Evolutionary conservation across 1,284 basidiomycete species (phyloP).

Genomic region (Singerocomus inundabilis): DNA sequence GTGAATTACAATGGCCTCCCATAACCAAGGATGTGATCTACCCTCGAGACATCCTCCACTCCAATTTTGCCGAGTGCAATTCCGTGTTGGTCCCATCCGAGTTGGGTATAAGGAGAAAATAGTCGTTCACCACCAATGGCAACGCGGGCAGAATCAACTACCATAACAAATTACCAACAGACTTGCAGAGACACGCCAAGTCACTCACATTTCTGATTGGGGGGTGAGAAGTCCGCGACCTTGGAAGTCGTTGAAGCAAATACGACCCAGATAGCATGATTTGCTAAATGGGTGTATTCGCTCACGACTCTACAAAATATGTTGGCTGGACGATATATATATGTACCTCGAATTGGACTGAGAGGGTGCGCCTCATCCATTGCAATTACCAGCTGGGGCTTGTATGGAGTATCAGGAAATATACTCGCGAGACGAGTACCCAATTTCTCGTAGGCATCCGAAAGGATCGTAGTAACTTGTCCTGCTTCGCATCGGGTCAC

Average conservation of each 20-base stretch:
- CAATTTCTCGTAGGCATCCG: neutral
- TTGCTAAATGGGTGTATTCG: neutral
- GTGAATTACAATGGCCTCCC: neutral
- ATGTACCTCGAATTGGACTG: neutral
- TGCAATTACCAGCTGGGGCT: neutral
- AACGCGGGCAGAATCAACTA: neutral
- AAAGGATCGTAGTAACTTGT: neutral
- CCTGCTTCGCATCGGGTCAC: no score
- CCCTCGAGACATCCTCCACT: neutral
- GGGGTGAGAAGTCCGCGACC: neutral
- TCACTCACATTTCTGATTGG: neutral
- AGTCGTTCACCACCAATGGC: neutral
- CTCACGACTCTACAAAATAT: neutral
- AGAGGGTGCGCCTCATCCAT: neutral
- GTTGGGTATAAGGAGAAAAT: neutral
- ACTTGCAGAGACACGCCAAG: neutral
- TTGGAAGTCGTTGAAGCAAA: neutral
- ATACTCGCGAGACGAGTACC: neutral
- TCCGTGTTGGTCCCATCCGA: neutral
- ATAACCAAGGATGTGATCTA: neutral
- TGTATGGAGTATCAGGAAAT: neutral
- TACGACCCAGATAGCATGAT: neutral
- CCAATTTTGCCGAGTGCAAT: neutral
- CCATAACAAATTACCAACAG: neutral
- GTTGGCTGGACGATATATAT: neutral